These are phyloP conservation scores for Pythium scleroteichum DNA, from an alignment of 352 stramenopile species.

Conservation along the genomic window DNA sequence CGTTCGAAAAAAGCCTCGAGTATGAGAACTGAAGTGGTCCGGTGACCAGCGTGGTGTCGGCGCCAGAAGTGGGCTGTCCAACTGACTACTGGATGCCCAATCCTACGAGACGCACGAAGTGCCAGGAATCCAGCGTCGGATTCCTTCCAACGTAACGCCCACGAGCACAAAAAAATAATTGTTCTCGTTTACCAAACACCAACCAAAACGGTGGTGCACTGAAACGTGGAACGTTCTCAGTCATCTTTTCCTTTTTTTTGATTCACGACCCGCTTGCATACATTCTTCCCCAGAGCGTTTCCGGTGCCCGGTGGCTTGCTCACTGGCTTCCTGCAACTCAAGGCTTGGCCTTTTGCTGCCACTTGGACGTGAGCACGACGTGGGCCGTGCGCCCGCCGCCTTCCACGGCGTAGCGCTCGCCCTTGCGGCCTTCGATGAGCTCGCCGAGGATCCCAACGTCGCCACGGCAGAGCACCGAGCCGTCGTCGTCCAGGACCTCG, in stretches of 20 bases:
- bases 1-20: conserved; percentile 8
- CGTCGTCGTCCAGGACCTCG: conserved; percentile 18
- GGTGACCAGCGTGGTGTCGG: conserved; percentile 18
- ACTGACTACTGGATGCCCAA: conserved; percentile 6
- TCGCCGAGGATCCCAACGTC: conserved; percentile 13
- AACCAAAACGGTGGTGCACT: too few relatives aligned
- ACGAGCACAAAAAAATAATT: neutral
- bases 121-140: conserved; percentile 2
- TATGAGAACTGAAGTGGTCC: neutral
- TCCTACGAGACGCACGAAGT: neutral
- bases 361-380: conserved; percentile 19
- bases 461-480: conserved; percentile 12
- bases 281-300: conserved; percentile 1
- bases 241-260: conserved; percentile 4
- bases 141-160: too few relatives aligned
- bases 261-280: neutral
- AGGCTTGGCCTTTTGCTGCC: conserved; percentile 9
- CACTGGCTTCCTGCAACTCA: conserved; percentile 2
- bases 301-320: conserved; percentile 14
- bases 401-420: conserved; percentile 5
- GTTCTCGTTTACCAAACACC: neutral
- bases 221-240: neutral
- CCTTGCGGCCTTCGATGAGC: conserved; percentile 24
- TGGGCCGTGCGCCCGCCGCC: conserved; percentile 11
- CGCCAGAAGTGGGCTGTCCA: conserved; percentile 1